Conservation (phyloP, 441 rosid species). For the Erodium moschatum region DNA sequence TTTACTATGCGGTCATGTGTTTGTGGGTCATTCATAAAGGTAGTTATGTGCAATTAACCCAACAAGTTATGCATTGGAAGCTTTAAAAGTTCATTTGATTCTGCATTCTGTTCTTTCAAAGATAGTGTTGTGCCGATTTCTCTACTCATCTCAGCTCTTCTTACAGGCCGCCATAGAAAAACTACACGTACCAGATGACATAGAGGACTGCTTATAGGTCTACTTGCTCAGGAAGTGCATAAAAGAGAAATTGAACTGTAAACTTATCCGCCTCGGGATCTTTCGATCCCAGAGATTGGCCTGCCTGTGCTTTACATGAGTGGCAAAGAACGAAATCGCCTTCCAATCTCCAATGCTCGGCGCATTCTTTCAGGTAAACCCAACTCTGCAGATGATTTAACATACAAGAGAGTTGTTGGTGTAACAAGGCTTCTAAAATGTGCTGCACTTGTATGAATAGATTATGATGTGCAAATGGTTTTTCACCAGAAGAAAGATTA, state of each 20-base stretch:
- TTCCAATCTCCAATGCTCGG: neutral
- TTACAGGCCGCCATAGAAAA: conserved; percentile 71
- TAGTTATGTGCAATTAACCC: too few species aligned
- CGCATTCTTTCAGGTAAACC: neutral
- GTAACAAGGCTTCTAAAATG: too few species aligned
- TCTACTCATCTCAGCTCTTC: neutral
- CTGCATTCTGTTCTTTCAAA: neutral
- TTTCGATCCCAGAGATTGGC: neutral
- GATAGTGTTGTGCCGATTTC: neutral
- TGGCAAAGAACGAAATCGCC: conserved; percentile 18
- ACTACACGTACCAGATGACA: conserved; percentile 60
- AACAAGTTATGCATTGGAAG: neutral
- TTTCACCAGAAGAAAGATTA: too few species aligned
- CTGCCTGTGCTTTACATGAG: neutral
- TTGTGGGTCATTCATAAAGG: too few species aligned
- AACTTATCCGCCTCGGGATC: conserved; percentile 18
- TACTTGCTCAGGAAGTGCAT: neutral
- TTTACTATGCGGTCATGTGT: too few species aligned
- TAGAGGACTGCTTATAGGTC: conserved; percentile 40
- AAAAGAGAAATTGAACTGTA: conserved; percentile 14
- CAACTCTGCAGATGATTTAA: conserved; percentile 27
- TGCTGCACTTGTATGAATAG: too few species aligned
- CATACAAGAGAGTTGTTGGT: too few species aligned
- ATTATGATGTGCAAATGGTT: too few species aligned
- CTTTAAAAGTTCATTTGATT: neutral